These are phyloP conservation scores for Heterococcus sp. DNA, from an alignment of 108 stramenopile species.

Conservation along the genomic window DNA sequence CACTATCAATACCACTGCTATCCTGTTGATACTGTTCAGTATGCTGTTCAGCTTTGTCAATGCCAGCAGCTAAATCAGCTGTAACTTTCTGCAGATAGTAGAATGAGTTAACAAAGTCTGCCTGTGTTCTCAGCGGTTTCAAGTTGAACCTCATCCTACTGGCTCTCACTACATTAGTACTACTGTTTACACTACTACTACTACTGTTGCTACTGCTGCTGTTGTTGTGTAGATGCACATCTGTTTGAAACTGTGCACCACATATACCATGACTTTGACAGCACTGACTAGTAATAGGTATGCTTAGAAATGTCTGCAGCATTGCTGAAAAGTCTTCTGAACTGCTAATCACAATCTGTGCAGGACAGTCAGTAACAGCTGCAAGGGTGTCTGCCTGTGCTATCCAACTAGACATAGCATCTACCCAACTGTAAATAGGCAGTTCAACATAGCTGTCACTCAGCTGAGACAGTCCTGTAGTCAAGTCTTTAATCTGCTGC, in stretches of 20 bases:
- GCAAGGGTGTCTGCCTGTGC: slow-evolving; percentile 20
- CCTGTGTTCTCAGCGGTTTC: slow-evolving; percentile 35
- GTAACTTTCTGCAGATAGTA: slow-evolving; percentile 21
- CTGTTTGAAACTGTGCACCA: slow-evolving; percentile 44
- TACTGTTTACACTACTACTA: neutral
- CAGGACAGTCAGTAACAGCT: slow-evolving; percentile 19
- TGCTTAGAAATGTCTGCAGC: slow-evolving; percentile 34
- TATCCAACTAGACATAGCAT: slow-evolving; percentile 25
- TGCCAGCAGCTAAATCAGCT: neutral
- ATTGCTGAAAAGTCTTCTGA: slow-evolving; percentile 20
- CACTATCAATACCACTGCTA: slow-evolving; percentile 20
- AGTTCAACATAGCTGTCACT: slow-evolving; percentile 25
- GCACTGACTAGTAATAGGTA: slow-evolving; percentile 52
- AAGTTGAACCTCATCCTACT: slow-evolving; percentile 40
- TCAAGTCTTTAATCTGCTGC: slow-evolving; percentile 1
- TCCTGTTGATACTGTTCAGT: slow-evolving; percentile 19
- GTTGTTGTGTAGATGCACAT: slow-evolving; percentile 13
- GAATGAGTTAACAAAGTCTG: slow-evolving; percentile 43
- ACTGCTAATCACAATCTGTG: slow-evolving; percentile 7
- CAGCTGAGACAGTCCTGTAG: slow-evolving; percentile 23
- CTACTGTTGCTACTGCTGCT: neutral
- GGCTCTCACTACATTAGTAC: neutral
- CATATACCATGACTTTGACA: slow-evolving; percentile 49
- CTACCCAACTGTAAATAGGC: slow-evolving; percentile 43
- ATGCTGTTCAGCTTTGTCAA: slow-evolving; percentile 17